Evolutionary conservation across 495 filamentous ascomycete species (phyloP), one percentile per base, ranked within the genome.

Genomic region (Coniosporium apollinis): DNA sequence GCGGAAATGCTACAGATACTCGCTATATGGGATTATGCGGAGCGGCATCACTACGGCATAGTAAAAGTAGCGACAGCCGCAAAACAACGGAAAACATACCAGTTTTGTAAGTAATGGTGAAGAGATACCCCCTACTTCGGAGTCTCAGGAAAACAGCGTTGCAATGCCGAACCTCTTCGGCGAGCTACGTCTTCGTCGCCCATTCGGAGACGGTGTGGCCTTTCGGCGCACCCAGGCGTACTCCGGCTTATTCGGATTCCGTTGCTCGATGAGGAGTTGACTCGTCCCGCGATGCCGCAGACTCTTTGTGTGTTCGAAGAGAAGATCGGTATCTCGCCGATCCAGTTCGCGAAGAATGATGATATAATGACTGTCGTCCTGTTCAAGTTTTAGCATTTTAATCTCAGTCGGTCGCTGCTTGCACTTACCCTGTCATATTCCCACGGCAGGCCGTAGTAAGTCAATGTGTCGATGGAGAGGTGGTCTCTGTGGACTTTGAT

Each of bases 271-370:
- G 19, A 58, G 42, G 36, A 60, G 43, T n/a, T n/a, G n/a, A n/a
- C n/a, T n/a, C n/a, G n/a, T n/a, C 25, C 34, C 21, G 34, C 47
- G 37, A 17, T 30, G 14, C 18, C 56, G 52, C 1, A 58, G 45
- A 22, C 55, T 50, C 16, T 50, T 47, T 16, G 56, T 60, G 32
- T 60, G 56, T 36, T 60, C 56, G 43, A 60, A 60, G 13, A 60
- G 45, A 13, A 58, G 49, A 4, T 60, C 56, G 1, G 56, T 60
- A 24, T 58, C 55, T 28, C 46, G 50, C 1, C 36, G 35, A 37
- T 55, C 51, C 52, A 60, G 52, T 30, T 60, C 56, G 31, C 52
- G 56, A 5, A 55, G 42, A 38, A 60, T 53, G 39, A 60, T 58
- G 43, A 58, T 49, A 43, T 48, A 60, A 41, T 56, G 38, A 2